Conservation (phyloP, 768 basidiomycete genomes). For the Lepiota venenata region DNA sequence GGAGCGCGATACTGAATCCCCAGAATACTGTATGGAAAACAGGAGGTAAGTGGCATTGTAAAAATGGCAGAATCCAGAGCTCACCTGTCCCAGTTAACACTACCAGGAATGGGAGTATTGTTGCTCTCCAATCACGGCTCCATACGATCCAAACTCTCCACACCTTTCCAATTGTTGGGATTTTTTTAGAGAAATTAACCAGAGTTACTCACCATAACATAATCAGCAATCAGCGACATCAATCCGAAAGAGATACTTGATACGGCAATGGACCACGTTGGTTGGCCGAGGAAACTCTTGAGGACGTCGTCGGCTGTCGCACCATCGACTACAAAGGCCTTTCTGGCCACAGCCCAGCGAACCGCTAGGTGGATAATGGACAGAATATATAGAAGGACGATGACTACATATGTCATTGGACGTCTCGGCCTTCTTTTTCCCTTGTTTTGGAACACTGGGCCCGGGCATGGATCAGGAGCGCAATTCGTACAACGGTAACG, state of each 20-base stretch:
- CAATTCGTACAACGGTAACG: no score
- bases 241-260: background rate
- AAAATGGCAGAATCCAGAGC: no score
- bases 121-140: conserved; percentile 3
- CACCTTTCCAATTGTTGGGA: background rate
- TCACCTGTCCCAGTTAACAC: background rate
- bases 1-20: no score
- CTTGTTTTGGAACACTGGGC: no score
- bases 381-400: conserved; percentile 3
- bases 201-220: background rate
- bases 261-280: background rate
- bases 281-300: background rate
- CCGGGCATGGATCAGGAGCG: no score
- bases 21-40: no score
- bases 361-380: conserved; percentile 1
- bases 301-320: background rate
- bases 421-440: no score
- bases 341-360: conserved; percentile 1
- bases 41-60: no score
- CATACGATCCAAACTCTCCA: conserved; percentile 7
- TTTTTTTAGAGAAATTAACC: background rate
- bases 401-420: background rate
- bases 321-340: conserved; percentile 2
- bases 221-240: conserved; percentile 4
- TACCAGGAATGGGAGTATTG: background rate